Evolutionary conservation across 2,329 filamentous ascomycete genomes (phyloP), one percentile per base, ranked within the genome.

Genomic region (Elsinoe australis): DNA sequence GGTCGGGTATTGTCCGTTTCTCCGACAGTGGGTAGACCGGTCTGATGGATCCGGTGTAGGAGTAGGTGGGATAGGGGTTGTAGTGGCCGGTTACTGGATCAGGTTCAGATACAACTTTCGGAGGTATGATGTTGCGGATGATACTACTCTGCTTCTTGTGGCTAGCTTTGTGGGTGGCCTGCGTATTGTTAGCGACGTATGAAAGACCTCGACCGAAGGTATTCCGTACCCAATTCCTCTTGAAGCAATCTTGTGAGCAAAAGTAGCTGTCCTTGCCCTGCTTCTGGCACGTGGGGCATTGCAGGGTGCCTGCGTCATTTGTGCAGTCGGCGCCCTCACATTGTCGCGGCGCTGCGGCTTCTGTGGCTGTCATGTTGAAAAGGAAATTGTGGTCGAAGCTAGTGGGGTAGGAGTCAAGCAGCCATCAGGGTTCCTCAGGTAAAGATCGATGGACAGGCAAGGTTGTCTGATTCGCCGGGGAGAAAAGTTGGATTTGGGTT

Each of bases 231-330:
- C 92, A 98, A 73, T 88, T 98, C 67, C 82, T 83, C 76, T 95
- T 96, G 72, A 98, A 98, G 74, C 92, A 98, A 59, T 96, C 92
- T 67, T 98, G 92, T 21, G 88, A 88, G 73, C 92, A 98, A 71
- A 96, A 98, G 70, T 82, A 95, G 71, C 87, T 94, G 61, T 92
- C 87, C 63, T 89, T 83, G 47, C 84, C 86, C 35, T 89, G 72
- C 70, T 95, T 95, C 61, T 95, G 75, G 65, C 92, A 98, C 42
- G 87, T 96, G 48, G 92, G 92, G 67, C 92, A 98, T 67, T 96
- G 89, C 38, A 98, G 72, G 47, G 82, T 74, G 52, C 87, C 83
- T 50, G 89, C 89, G 54, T 90, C 83, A 54, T 95, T 95, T 32
- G 78, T 74, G 73, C 92, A 98, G 66, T 94, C 87, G 51, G 74